Evolutionary conservation across 768 basidiomycete genomes (phyloP), one percentile per base, ranked within the genome.

Genomic region (Pleurotus sapidus): DNA sequence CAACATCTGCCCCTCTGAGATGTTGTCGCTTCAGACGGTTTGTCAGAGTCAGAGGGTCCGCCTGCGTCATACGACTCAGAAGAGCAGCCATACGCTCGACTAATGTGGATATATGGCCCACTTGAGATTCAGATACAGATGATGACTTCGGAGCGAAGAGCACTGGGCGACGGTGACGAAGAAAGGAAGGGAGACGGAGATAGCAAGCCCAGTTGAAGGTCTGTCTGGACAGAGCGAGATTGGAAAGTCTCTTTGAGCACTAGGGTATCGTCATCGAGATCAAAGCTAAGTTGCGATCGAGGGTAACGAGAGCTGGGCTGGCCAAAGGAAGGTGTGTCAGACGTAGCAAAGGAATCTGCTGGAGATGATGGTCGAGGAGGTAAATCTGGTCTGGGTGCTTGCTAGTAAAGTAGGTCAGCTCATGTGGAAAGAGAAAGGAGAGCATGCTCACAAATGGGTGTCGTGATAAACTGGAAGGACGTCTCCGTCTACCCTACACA

Each of bases 21-120:
- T 95, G 85, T 63, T 98, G 95, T 56, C 94, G 88, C 71, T 93
- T 95, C 24, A 98, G 76, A 24, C 97, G 87, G 61, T 90, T 91
- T 30, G 92, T 93, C 42, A 98, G 77, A 1, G 93, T 94, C 18
- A 88, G 77, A 1, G 95, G 88, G 63, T 98, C 95, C 1, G 95
- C 88, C 60, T 89, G 83, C 24, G 78, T 75, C 57, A 95, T 78
- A 27, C 77, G 74, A 60, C 68, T 75, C 45, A 78, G 63, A 3
- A 98, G 73, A 24, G 78, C 75, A 23, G 76, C 69, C 47, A 89
- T 75, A 57, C 90, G 85, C 40, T 89, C 87, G 30, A 91, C 67
- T 49, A 91, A 72, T 11, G 71, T 65, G 23, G 84, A 77, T 27
- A 91, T 71, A 43, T 78, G 77, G 12, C 81, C 80, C 20, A 89